A percentile compares a stretch with the other conserved stretches of the same genome.
Evolutionary conservation across 2,329 filamentous ascomycete species (phyloP).

Genomic region (Chlorencoelia australis): DNA sequence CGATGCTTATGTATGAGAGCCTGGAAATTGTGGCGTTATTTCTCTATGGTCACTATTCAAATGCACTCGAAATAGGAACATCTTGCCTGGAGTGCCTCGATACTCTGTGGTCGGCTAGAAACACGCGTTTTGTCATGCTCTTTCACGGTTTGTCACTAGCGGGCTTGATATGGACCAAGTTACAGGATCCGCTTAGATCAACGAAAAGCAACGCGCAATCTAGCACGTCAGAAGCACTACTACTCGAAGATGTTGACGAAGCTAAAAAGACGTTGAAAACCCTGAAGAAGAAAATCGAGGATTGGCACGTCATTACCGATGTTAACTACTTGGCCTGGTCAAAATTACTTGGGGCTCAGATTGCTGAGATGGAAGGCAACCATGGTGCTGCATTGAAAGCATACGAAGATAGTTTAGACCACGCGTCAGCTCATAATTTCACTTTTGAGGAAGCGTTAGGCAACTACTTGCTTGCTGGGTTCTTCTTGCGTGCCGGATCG

Average conservation of each 20-base stretch:
- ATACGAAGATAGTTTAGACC: slow-evolving; percentile 65
- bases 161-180: slow-evolving; percentile 33
- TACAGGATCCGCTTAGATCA: slow-evolving; percentile 19
- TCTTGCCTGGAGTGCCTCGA: slow-evolving; percentile 37
- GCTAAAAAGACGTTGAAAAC: slow-evolving; percentile 43
- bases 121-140: slow-evolving; percentile 46
- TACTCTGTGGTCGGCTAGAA: slow-evolving; percentile 49
- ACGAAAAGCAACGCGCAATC: slow-evolving; percentile 29
- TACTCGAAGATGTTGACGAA: slow-evolving; percentile 34
- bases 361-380: slow-evolving; percentile 50
- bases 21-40: slow-evolving; percentile 54
- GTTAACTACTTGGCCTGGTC: slow-evolving; percentile 66
- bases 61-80: slow-evolving; percentile 47
- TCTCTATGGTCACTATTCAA: slow-evolving; percentile 52
- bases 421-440: slow-evolving; percentile 57
- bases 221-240: slow-evolving; percentile 30
- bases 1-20: slow-evolving; percentile 58
- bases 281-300: slow-evolving; percentile 50
- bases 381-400: slow-evolving; percentile 48
- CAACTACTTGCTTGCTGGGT: slow-evolving; percentile 65
- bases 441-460: slow-evolving; percentile 62
- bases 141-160: slow-evolving; percentile 50
- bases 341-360: slow-evolving; percentile 56
- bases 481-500: slow-evolving; percentile 54
- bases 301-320: slow-evolving; percentile 53